Conservation (phyloP, 176 grass and related monocot genomes). For the Phoenix dactylifera region DNA sequence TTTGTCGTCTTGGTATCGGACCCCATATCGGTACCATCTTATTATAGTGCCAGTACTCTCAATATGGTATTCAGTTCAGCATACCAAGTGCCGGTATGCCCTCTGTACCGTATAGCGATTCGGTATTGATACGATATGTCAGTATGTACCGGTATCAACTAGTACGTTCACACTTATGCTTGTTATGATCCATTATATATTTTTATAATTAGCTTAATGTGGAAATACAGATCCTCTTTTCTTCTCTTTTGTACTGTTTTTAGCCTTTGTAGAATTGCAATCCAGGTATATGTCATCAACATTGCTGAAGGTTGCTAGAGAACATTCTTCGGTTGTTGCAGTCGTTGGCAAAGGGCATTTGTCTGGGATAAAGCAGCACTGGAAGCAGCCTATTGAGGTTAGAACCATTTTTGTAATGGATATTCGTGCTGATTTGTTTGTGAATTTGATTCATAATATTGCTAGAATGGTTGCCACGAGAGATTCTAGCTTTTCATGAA, state of each 20-base stretch:
- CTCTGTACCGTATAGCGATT: no score
- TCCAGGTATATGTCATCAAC: constrained; percentile 90
- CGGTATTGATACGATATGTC: no score
- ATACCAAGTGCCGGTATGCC: no score
- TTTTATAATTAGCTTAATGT: no score
- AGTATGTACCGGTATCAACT: no score
- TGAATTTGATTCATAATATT: background rate
- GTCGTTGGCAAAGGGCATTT: constrained; percentile 93
- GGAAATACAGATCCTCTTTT: background rate
- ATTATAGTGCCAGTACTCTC: no score
- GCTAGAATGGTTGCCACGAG: background rate
- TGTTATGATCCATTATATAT: no score
- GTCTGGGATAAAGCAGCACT: constrained; percentile 83
- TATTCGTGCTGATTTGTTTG: background rate
- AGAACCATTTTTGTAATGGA: background rate
- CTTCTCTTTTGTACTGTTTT: background rate
- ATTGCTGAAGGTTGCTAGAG: constrained; percentile 55
- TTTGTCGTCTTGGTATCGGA: no score
- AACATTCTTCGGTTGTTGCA: constrained; percentile 83
- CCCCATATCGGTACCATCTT: no score
- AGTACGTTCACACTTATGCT: no score
- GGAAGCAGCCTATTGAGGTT: constrained; percentile 81
- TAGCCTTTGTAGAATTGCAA: background rate
- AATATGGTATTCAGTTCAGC: no score
- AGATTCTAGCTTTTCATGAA: no score